These are phyloP conservation scores for Lentinula novae-zelandiae DNA, from an alignment of 1,284 basidiomycete genomes.

Conservation along the genomic window DNA sequence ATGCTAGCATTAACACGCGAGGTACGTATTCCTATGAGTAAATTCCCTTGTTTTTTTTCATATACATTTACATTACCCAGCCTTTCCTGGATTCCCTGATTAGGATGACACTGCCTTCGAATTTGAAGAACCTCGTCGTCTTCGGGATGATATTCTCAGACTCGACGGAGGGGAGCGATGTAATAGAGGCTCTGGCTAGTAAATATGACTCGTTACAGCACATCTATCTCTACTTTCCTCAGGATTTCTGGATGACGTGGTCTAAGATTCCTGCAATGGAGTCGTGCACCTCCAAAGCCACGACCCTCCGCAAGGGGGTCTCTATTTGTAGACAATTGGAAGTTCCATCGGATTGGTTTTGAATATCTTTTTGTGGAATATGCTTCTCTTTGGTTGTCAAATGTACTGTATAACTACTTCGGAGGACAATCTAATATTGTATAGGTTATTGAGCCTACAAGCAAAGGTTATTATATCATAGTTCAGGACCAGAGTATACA, in stretches of 20 bases:
- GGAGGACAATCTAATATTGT: neutral
- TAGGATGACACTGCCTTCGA: constrained; percentile 11
- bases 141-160: constrained; percentile 16
- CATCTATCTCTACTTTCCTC: constrained; percentile 15
- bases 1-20: constrained; percentile 16
- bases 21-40: neutral
- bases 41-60: neutral
- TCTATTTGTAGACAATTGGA: constrained; percentile 3
- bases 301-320: neutral
- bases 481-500: neutral
- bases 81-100: constrained; percentile 14
- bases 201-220: constrained; percentile 13
- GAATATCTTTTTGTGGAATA: neutral
- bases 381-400: neutral
- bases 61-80: neutral
- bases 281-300: neutral
- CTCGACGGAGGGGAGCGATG: constrained; percentile 10
- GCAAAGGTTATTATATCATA: neutral
- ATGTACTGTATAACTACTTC: neutral
- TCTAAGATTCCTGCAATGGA: constrained; percentile 5
- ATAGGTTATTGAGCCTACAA: neutral
- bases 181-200: constrained; percentile 13
- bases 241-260: constrained; percentile 16
- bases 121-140: constrained; percentile 14
- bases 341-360: neutral